These are phyloP conservation scores for Exophiala oligosperma DNA, from an alignment of 2,329 filamentous ascomycete species.

Conservation along the genomic window DNA sequence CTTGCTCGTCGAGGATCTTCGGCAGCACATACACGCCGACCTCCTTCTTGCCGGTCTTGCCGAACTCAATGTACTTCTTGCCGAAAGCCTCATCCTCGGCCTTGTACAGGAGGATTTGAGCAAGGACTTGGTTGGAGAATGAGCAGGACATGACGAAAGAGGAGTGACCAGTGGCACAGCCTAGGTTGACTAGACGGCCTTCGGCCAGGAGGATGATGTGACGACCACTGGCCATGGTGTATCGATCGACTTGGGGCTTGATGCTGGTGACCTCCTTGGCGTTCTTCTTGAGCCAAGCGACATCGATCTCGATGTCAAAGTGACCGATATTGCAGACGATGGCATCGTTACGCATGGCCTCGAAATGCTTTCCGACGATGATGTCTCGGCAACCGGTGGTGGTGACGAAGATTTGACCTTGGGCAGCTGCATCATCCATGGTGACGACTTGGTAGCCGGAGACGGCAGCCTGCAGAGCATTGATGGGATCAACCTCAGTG, in stretches of 20 bases:
- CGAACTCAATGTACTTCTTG: conserved; percentile 95
- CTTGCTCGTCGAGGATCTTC: conserved; percentile 99
- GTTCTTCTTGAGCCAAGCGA: conserved; percentile 99
- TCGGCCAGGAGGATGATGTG: conserved; percentile 99
- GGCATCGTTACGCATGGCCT: conserved; percentile 93
- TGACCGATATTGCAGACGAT: conserved; percentile 99
- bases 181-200: conserved; percentile 98
- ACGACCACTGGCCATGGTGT: conserved; percentile 86
- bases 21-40: conserved; percentile 94
- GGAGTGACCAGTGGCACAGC: conserved; percentile 98
- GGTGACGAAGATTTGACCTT: conserved; percentile 98
- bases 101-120: conserved; percentile 98
- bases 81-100: conserved; percentile 80
- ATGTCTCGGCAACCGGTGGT: conserved; percentile 99
- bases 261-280: conserved; percentile 93
- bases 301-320: conserved; percentile 99
- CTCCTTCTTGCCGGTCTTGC: conserved; percentile 84
- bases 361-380: conserved; percentile 86
- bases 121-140: conserved; percentile 99
- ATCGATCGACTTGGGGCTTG: conserved; percentile 99
- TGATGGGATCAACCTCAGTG: conserved; percentile 98
- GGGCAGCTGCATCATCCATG: conserved; percentile 90
- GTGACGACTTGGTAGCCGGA: conserved; percentile 95
- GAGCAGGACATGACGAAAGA: conserved; percentile 99
- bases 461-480: conserved; percentile 97